Conservation (phyloP, 2,329 filamentous ascomycete genomes). For the Juglanconis sp. region DNA sequence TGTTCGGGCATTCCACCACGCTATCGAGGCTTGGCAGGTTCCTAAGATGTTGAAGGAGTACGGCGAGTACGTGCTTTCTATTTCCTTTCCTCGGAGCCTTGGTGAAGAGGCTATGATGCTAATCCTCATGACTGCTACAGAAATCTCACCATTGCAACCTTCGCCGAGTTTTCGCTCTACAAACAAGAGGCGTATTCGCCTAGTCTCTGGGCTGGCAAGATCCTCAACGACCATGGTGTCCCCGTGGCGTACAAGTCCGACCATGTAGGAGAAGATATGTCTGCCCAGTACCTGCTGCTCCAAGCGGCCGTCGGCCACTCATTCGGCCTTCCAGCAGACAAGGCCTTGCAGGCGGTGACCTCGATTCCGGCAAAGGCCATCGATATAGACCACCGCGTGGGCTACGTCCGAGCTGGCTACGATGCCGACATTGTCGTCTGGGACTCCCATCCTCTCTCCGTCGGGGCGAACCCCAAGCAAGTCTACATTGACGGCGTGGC, state of each 20-base stretch:
- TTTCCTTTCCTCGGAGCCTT: not conserved
- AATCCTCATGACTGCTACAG: constrained; percentile 15
- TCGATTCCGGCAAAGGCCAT: constrained; percentile 43
- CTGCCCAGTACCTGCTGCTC: constrained; percentile 39
- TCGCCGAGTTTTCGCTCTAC: constrained; percentile 39
- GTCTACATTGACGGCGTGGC: constrained; percentile 45
- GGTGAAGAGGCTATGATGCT: not conserved
- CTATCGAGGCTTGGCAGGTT: constrained; percentile 37
- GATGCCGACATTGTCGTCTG: constrained; percentile 50
- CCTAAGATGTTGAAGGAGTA: constrained; percentile 37
- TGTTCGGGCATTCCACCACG: constrained; percentile 40
- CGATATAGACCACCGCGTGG: constrained; percentile 40
- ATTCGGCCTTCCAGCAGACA: constrained; percentile 37
- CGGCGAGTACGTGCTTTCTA: constrained; percentile 29
- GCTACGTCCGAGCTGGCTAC: constrained; percentile 41
- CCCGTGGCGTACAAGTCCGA: constrained; percentile 43
- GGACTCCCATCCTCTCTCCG: constrained; percentile 43
- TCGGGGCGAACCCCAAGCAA: constrained; percentile 43
- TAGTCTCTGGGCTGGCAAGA: constrained; percentile 37
- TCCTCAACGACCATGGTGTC: constrained; percentile 37
- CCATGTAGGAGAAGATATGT: constrained; percentile 30
- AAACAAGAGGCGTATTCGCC: constrained; percentile 40
- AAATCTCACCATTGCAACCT: constrained; percentile 41
- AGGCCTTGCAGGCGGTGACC: constrained; percentile 42
- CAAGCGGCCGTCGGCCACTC: constrained; percentile 40